phyloP scores from a whole-genome alignment of 305 asterid species.

The Solanum hybrid region DNA sequence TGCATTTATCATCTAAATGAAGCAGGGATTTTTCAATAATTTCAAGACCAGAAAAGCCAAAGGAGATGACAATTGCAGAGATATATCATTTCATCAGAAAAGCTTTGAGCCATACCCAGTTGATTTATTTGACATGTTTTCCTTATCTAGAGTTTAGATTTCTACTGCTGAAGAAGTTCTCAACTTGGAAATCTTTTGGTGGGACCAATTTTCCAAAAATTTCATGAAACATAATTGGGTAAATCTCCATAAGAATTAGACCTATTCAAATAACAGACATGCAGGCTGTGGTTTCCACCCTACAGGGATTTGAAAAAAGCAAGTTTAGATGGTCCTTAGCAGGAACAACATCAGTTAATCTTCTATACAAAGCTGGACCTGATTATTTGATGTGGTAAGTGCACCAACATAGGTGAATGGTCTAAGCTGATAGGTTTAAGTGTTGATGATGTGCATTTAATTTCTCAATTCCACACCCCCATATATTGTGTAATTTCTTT shows the following conservation, averaged over 20 bases:
- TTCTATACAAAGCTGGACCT: background rate
- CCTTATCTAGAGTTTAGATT: background rate
- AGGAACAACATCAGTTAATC: background rate
- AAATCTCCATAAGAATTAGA: background rate
- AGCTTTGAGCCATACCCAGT: background rate
- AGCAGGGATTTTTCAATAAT: background rate
- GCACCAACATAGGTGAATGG: background rate
- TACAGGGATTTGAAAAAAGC: background rate
- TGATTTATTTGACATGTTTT: background rate
- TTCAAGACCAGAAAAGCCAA: background rate
- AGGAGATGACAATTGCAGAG: background rate
- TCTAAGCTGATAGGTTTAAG: background rate
- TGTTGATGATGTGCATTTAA: background rate
- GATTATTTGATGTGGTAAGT: background rate
- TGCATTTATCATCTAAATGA: background rate
- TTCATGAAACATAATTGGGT: background rate
- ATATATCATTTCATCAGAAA: background rate
- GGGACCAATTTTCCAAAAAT: background rate
- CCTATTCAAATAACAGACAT: background rate
- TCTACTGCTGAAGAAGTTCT: background rate
- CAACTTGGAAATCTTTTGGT: background rate
- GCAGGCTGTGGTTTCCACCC: background rate
- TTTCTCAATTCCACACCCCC: background rate
- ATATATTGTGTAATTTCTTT: background rate
- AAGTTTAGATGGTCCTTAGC: background rate